Conservation (phyloP, 495 filamentous ascomycete genomes). For the Evernia prunastri region DNA sequence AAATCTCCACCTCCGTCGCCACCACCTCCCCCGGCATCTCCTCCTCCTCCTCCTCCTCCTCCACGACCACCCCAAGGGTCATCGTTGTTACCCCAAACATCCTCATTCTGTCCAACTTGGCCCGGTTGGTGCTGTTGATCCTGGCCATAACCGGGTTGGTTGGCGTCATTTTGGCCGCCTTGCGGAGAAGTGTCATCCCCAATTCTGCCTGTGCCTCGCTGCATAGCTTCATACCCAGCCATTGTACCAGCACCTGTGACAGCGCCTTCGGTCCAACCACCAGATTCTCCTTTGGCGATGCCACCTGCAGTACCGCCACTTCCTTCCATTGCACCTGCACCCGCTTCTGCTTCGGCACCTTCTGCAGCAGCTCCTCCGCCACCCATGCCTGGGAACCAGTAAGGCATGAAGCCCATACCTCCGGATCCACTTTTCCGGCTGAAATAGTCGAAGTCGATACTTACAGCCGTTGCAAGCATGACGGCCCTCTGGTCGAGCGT, state of each 20-base stretch:
- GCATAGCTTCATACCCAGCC: conserved; percentile 61
- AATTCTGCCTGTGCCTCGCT: conserved; percentile 39
- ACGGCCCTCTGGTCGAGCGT: conserved; percentile 65
- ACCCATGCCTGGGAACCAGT: conserved; percentile 51
- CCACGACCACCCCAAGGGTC: conserved; percentile 37
- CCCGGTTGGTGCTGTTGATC: background rate
- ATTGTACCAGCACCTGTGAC: conserved; percentile 51
- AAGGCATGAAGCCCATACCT: conserved; percentile 49
- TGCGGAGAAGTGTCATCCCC: conserved; percentile 14
- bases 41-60: conserved; percentile 24
- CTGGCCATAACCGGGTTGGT: conserved; percentile 1
- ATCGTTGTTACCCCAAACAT: conserved; percentile 35
- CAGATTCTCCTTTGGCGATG: conserved; percentile 38
- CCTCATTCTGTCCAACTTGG: conserved; percentile 25
- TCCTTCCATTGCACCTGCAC: conserved; percentile 32
- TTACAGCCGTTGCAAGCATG: conserved; percentile 66
- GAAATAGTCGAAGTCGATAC: conserved; percentile 69
- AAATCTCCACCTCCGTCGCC: conserved; percentile 26
- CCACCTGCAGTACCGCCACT: conserved; percentile 37
- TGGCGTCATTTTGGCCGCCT: background rate
- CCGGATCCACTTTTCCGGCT: conserved; percentile 50
- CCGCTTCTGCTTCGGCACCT: conserved; percentile 40
- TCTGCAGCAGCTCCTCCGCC: conserved; percentile 44
- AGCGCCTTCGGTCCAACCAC: conserved; percentile 29
- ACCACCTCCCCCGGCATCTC: conserved; percentile 35